Percentiles rank a stretch among this genome's conserved stretches.
phyloP scores from a whole-genome alignment of 2,329 filamentous ascomycete genomes.

The Coniochaeta pulveracea region DNA sequence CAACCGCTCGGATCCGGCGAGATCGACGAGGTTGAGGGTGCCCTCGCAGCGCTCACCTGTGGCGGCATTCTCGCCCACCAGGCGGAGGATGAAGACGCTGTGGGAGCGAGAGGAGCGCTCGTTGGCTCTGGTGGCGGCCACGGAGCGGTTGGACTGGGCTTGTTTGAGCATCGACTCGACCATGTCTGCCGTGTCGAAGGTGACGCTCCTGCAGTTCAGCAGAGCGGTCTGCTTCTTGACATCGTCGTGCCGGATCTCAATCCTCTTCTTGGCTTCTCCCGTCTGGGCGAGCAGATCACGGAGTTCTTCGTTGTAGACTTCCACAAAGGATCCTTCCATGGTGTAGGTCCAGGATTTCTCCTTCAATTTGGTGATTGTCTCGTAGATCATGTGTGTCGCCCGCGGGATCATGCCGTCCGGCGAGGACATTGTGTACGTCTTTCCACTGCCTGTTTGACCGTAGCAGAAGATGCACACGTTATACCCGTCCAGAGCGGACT shows the following conservation, averaged over 20 bases:
- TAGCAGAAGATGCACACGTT: slow-evolving; percentile 99
- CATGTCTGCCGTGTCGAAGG: slow-evolving; percentile 65
- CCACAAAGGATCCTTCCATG: slow-evolving; percentile 91
- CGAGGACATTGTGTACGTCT: slow-evolving; percentile 93
- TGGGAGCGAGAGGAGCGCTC: slow-evolving; percentile 89
- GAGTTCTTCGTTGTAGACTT: slow-evolving; percentile 96
- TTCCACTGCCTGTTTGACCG: slow-evolving; percentile 92
- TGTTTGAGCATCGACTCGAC: slow-evolving; percentile 71
- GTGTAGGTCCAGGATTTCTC: slow-evolving; percentile 91
- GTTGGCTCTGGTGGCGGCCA: slow-evolving; percentile 96
- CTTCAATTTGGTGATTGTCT: slow-evolving; percentile 69
- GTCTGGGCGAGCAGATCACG: slow-evolving; percentile 73
- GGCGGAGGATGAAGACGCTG: slow-evolving; percentile 89
- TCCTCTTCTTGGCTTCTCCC: slow-evolving; percentile 67
- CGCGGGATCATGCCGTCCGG: slow-evolving; percentile 89
- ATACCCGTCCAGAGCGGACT: slow-evolving; percentile 92
- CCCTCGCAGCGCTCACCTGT: slow-evolving; percentile 83
- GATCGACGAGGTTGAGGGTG: slow-evolving; percentile 87
- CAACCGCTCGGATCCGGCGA: slow-evolving; percentile 85
- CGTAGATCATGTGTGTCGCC: slow-evolving; percentile 87
- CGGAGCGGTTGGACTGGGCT: slow-evolving; percentile 77
- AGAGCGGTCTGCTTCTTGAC: slow-evolving; percentile 71
- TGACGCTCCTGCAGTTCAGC: slow-evolving; percentile 66
- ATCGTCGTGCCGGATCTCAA: slow-evolving; percentile 82
- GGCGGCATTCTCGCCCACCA: slow-evolving; percentile 55